Percentiles rank a stretch among this genome's conserved stretches.
Conservation (phyloP, 306 rosid genomes). For the Casuarina glauca region DNA sequence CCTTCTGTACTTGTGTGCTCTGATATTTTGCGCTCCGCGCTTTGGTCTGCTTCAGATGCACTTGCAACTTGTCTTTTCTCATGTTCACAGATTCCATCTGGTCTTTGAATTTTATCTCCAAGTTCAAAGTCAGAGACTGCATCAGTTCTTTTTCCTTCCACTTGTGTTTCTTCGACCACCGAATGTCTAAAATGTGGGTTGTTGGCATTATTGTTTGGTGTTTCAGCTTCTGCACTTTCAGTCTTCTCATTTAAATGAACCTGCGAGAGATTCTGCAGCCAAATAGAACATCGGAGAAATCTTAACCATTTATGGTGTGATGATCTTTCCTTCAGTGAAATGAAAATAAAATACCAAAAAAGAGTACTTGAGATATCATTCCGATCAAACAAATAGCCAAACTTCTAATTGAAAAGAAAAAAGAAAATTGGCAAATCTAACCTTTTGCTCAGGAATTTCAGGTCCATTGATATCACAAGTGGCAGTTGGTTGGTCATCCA, state of each 20-base stretch:
- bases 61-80: slow-evolving; percentile 22
- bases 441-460: slow-evolving; percentile 28
- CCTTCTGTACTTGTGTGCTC: slow-evolving; percentile 15
- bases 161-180: slow-evolving; percentile 31
- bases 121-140: slow-evolving; percentile 11
- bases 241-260: slow-evolving; percentile 22
- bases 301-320: slow-evolving; percentile 15
- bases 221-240: slow-evolving; percentile 22
- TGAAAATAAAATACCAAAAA: neutral
- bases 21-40: slow-evolving; percentile 5
- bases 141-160: slow-evolving; percentile 9
- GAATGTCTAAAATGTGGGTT: slow-evolving; percentile 9
- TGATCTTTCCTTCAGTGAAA: slow-evolving; percentile 1
- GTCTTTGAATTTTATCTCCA: slow-evolving; percentile 22
- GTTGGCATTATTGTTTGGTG: slow-evolving; percentile 12
- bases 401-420: neutral
- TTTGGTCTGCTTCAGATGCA: slow-evolving; percentile 18
- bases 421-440: neutral
- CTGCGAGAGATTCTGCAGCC: slow-evolving; percentile 31
- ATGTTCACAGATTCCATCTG: neutral
- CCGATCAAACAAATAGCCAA: slow-evolving; percentile 2
- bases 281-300: slow-evolving; percentile 2
- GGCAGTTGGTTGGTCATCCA: slow-evolving; percentile 21
- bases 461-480: neutral
- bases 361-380: neutral